Percentiles rank a stretch among this genome's conserved stretches.
Conservation (phyloP, 805 yeast species). For the Kluyveromyces siamensis region DNA sequence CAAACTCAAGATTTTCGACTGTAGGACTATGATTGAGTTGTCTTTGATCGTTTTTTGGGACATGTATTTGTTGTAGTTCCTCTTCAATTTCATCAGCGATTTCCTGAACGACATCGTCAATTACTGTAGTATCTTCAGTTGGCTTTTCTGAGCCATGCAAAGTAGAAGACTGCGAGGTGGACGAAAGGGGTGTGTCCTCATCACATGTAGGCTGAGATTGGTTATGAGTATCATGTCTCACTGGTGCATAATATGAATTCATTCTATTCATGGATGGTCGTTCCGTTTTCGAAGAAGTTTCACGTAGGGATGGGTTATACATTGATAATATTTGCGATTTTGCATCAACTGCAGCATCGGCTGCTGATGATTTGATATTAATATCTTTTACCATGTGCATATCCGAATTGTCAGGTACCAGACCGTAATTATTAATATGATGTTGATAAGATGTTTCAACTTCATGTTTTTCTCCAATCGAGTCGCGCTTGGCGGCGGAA, state of each 20-base stretch:
- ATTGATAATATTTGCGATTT: neutral
- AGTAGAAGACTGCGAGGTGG: neutral
- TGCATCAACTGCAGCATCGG: neutral
- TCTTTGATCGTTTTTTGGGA: neutral
- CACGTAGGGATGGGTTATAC: neutral
- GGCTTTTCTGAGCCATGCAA: neutral
- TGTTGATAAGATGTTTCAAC: neutral
- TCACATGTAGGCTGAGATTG: neutral
- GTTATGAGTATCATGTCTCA: neutral
- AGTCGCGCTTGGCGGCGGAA: neutral
- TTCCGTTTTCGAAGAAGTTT: neutral
- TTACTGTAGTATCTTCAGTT: neutral
- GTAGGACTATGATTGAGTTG: neutral
- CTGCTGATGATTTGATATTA: neutral
- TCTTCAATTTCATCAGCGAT: constrained; percentile 1
- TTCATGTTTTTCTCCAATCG: neutral
- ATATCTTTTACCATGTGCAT: neutral
- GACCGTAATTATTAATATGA: neutral
- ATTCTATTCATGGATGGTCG: neutral
- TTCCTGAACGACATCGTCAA: constrained; percentile 1
- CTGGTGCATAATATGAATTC: neutral
- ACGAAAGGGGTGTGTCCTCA: neutral
- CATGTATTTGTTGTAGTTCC: neutral
- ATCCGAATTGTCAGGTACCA: neutral
- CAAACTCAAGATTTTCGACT: neutral